Evolutionary conservation across 176 grass and related monocot genomes (phyloP).

Genomic region (Zea mays): Zm-B73-REFERENCE-NAM-5.0 NC_050096.1:297253501-297254000

Average conservation of each 20-base stretch:
- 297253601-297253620: not conserved
- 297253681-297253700: not conserved
- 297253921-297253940: not conserved
- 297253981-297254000: no score
- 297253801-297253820: not conserved
- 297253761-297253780: not conserved
- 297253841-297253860: not conserved
- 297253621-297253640: not conserved
- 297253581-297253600: not conserved
- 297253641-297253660: conserved; percentile 5
- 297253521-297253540: no score
- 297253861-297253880: not conserved
- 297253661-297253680: not conserved
- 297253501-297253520: no score
- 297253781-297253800: not conserved
- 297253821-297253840: not conserved
- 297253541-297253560: no score
- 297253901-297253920: not conserved
- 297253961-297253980: not conserved
- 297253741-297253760: not conserved
- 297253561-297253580: not conserved
- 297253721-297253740: not conserved
- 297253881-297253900: not conserved
- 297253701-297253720: not conserved
- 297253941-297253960: not conserved